Evolutionary conservation across 768 basidiomycete genomes (phyloP), one percentile per base, ranked within the genome.

Genomic region (Tylopilus cervinicoccineus): DNA sequence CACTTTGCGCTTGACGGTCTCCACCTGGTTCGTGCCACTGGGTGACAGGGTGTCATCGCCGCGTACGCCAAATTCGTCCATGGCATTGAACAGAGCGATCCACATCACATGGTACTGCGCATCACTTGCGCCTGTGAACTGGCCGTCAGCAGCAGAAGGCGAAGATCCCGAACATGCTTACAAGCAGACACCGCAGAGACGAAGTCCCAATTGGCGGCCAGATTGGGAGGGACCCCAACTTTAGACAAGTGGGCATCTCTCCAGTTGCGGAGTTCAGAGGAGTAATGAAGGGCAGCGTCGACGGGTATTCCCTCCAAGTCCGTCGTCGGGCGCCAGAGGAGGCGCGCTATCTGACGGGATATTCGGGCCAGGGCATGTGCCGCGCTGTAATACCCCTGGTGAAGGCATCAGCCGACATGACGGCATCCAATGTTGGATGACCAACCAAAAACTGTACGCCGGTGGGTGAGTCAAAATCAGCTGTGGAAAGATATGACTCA

Each of bases 81-180:
- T 68, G 1, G 92, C 91, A 53, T 76, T 82, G 66, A 88, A 86
- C 5, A 93, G 67, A 34, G 84, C 80, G 51, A 93, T 83, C 91
- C 90, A 95, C 81, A 94, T 86, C 57, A 87, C 80, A 69, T 96
- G 93, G 63, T 88, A 94, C 24, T 87, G 90, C 24, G 89, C 88
- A 62, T 93, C 88, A 60, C 86, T 89, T 17, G 87, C 86, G 56
- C 87, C 87, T 71, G 72, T 24, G 27, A 32, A 19, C n/a, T n/a
- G 28, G 6, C 26, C 37, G 37, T 53, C 43, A 45, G 38, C 22
- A 12, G 38, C 22, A 16, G 14, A 16, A 14, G 13, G 43, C 10
- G n/a, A 22, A 5, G 20, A n/a, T 8, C 14, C 14, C 23, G 31
- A 38, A 49, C 13, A 28, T 1, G 63, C 78, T 54, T 51, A 78